Percentiles rank a stretch among this genome's conserved stretches.
These are phyloP conservation scores for Cyberlindnera nakhonratchasimensis DNA, from an alignment of 805 yeast genomes.

Conservation along the genomic window DNA sequence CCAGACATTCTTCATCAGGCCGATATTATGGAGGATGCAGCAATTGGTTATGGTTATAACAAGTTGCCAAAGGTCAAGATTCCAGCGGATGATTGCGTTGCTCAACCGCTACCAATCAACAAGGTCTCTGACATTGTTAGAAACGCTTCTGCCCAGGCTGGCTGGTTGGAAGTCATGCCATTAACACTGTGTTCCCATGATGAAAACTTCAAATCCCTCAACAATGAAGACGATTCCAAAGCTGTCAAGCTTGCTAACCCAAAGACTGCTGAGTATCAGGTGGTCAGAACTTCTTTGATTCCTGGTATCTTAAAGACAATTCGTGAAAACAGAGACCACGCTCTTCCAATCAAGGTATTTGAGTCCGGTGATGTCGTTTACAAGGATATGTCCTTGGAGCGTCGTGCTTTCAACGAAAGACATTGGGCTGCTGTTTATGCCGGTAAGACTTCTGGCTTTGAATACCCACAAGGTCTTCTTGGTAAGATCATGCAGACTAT, in stretches of 20 bases:
- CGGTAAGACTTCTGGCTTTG: conserved; percentile 95
- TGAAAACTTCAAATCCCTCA: conserved; percentile 88
- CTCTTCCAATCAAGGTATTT: conserved; percentile 91
- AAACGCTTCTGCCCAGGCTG: conserved; percentile 86
- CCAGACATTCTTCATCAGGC: conserved; percentile 95
- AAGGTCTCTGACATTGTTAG: conserved; percentile 89
- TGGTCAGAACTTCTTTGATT: conserved; percentile 88
- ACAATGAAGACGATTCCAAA: conserved; percentile 65
- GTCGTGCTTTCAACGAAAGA: conserved; percentile 89
- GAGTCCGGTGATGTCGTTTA: conserved; percentile 94
- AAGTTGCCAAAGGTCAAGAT: conserved; percentile 78
- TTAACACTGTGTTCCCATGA: conserved; percentile 94
- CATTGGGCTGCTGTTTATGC: conserved; percentile 93
- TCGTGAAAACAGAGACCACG: conserved; percentile 92
- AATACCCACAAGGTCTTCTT: conserved; percentile 86
- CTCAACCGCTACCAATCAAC: conserved; percentile 86
- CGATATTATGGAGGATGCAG: conserved; percentile 98
- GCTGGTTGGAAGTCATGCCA: conserved; percentile 95
- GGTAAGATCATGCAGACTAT: conserved; percentile 96
- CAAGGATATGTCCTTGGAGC: conserved; percentile 74
- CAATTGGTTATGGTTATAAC: conserved; percentile 92
- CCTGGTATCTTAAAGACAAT: conserved; percentile 96
- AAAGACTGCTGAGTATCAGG: conserved; percentile 94
- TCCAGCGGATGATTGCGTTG: conserved; percentile 72
- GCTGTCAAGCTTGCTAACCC: conserved; percentile 95